These are phyloP conservation scores for Artemisia tridentata DNA, from an alignment of 129 eudicot genomes.

Conservation along the genomic window DNA sequence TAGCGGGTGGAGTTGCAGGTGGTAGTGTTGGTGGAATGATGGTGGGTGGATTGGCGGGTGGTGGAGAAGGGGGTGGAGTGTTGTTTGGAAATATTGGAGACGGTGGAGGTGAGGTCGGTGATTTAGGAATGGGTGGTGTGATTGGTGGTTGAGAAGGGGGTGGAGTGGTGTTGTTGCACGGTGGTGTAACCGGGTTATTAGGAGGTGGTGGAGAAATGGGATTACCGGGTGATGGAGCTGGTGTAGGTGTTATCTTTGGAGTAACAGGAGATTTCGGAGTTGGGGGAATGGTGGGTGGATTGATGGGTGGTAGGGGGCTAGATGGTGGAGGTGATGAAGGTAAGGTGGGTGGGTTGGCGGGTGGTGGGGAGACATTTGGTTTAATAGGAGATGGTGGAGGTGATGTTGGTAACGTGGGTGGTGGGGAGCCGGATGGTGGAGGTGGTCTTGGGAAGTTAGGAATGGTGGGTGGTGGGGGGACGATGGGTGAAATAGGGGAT, in stretches of 20 bases:
- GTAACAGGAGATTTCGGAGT: not conserved
- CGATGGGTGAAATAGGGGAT: too few species aligned
- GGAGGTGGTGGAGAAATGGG: not conserved
- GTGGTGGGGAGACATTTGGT: not conserved
- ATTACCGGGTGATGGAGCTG: not conserved
- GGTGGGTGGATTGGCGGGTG: not conserved
- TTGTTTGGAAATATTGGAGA: too few species aligned
- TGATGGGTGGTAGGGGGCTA: not conserved
- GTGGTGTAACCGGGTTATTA: not conserved
- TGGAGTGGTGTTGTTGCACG: slow-evolving; percentile 11
- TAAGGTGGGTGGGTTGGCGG: not conserved
- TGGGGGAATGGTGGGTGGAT: not conserved
- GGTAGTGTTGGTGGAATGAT: slow-evolving; percentile 6
- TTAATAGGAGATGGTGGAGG: not conserved
- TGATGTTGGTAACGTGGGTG: too few species aligned
- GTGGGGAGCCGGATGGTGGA: too few species aligned
- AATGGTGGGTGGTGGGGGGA: too few species aligned
- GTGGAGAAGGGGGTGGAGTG: not conserved
- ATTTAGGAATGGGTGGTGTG: not conserved
- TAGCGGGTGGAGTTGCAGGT: not conserved
- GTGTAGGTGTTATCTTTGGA: not conserved
- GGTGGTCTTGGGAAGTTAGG: too few species aligned
- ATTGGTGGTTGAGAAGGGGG: not conserved
- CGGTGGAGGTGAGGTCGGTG: not conserved
- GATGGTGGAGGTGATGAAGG: slow-evolving; percentile 6